These are phyloP conservation scores for Elaeagnus macrophylla DNA, from an alignment of 306 rosid species.

Conservation along the genomic window DNA sequence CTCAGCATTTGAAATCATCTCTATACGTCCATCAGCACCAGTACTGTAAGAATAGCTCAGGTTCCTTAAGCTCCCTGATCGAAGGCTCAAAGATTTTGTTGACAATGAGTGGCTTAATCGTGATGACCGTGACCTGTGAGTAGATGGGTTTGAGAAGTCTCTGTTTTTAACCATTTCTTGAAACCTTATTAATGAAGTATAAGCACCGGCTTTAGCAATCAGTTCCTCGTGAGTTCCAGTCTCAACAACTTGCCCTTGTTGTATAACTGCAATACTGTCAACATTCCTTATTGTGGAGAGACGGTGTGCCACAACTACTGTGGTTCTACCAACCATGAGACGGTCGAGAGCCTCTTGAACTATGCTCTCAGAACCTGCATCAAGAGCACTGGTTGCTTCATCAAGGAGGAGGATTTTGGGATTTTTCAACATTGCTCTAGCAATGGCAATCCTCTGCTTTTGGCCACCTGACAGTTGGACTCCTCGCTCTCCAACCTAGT, in stretches of 20 bases:
- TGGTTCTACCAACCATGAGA: conserved; percentile 90
- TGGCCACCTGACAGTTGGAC: conserved; percentile 96
- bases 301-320: conserved; percentile 91
- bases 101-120: conserved; percentile 85
- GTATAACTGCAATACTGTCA: conserved; percentile 85
- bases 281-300: conserved; percentile 85
- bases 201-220: conserved; percentile 67
- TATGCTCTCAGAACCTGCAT: conserved; percentile 89
- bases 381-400: conserved; percentile 98
- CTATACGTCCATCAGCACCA: conserved; percentile 93
- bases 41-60: conserved; percentile 90
- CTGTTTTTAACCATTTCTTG: conserved; percentile 87
- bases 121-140: conserved; percentile 73
- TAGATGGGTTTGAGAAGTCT: conserved; percentile 85
- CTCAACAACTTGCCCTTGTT: conserved; percentile 93
- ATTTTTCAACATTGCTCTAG: conserved; percentile 91
- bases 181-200: conserved; percentile 77
- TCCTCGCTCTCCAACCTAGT: conserved; percentile 92
- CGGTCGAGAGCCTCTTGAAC: conserved; percentile 98
- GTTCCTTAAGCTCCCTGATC: conserved; percentile 87
- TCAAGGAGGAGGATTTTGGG: conserved; percentile 91
- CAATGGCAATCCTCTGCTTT: conserved; percentile 93
- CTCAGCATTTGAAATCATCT: conserved; percentile 95
- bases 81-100: conserved; percentile 79
- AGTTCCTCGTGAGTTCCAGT: conserved; percentile 92